Percentiles rank a stretch among this genome's conserved stretches.
Conservation (phyloP, 2,329 filamentous ascomycete species). For the Clathrospora elynae region DNA sequence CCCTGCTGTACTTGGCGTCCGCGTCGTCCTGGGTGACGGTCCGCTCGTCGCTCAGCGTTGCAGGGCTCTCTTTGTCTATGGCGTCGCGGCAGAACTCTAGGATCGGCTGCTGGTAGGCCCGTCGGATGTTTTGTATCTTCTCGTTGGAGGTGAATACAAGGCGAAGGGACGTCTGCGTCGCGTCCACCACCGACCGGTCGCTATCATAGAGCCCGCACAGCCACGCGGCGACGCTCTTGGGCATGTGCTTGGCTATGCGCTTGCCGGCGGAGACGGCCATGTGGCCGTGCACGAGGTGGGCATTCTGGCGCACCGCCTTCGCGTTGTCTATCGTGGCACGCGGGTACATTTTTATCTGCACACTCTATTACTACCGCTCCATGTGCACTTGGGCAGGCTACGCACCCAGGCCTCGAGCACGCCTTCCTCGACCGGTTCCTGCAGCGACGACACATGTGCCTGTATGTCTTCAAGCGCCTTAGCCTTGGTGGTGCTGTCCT, state of each 20-base stretch:
- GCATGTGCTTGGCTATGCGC: slow-evolving; percentile 79
- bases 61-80: slow-evolving; percentile 74
- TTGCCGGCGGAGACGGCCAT: slow-evolving; percentile 69
- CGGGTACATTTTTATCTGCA: slow-evolving; percentile 81
- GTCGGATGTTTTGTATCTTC: slow-evolving; percentile 78
- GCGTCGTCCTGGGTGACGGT: slow-evolving; percentile 84
- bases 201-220: slow-evolving; percentile 86
- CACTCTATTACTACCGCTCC: slow-evolving; percentile 46
- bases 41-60: slow-evolving; percentile 87
- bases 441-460: slow-evolving; percentile 62
- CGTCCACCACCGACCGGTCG: slow-evolving; percentile 74
- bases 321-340: slow-evolving; percentile 88
- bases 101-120: slow-evolving; percentile 78
- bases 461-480: slow-evolving; percentile 89
- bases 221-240: slow-evolving; percentile 84
- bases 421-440: slow-evolving; percentile 73
- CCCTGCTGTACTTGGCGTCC: slow-evolving; percentile 81
- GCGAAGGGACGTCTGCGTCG: slow-evolving; percentile 77
- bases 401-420: slow-evolving; percentile 88
- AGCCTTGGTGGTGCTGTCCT: slow-evolving; percentile 87
- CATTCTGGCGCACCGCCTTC: slow-evolving; percentile 83
- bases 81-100: slow-evolving; percentile 82
- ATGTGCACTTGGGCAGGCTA: slow-evolving; percentile 43
- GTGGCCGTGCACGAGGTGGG: slow-evolving; percentile 74
- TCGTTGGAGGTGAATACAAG: slow-evolving; percentile 79